Conservation (phyloP, 352 stramenopile genomes). For the Thraustotheca clavata region DNA sequence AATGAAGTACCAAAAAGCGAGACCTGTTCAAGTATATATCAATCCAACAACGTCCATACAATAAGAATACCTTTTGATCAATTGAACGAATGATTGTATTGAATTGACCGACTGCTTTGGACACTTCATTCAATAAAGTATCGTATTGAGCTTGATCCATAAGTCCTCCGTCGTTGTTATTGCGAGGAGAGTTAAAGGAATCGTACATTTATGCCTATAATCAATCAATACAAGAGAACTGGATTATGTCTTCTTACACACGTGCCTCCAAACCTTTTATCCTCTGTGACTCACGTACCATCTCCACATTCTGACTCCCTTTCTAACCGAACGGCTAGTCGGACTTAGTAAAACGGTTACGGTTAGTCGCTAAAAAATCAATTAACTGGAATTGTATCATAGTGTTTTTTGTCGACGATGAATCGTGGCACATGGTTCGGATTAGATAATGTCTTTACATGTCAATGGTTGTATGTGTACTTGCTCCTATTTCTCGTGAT, state of each 20-base stretch:
- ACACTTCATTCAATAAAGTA: constrained; percentile 44
- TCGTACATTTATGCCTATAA: constrained; percentile 27
- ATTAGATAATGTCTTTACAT: no score
- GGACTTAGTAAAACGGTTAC: neutral
- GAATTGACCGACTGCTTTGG: constrained; percentile 47
- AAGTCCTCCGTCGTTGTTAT: constrained; percentile 26
- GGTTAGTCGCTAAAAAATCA: no score
- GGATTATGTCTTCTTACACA: neutral
- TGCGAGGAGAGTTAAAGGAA: constrained; percentile 40
- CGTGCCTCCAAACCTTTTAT: neutral
- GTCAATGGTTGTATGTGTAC: no score
- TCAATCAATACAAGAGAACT: neutral
- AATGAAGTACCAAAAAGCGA: constrained; percentile 45
- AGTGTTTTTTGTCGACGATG: no score
- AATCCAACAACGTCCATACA: neutral
- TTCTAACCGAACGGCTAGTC: neutral
- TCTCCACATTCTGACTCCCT: neutral
- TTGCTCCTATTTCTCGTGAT: no score
- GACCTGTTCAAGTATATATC: constrained; percentile 20
- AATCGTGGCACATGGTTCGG: no score
- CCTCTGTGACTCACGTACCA: constrained; percentile 1
- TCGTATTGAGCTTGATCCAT: constrained; percentile 35
- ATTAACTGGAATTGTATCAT: no score
- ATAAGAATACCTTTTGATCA: constrained; percentile 36
- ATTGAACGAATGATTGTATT: constrained; percentile 49